Conservation (phyloP, 768 basidiomycete species). For the Russula foetens region DNA sequence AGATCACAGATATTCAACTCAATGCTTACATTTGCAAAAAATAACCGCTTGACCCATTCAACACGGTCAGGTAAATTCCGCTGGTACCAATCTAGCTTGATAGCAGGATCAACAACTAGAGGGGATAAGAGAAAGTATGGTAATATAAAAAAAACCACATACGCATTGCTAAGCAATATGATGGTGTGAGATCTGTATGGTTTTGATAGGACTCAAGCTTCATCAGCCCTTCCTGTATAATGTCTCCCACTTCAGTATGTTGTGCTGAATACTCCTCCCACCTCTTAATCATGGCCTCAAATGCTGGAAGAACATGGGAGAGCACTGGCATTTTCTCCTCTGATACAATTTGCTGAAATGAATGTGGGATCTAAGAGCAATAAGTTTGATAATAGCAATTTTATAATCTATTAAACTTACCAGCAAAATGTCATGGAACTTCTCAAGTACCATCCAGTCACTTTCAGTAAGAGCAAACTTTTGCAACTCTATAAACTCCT, state of each 20-base stretch:
- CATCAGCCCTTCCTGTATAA: not conserved
- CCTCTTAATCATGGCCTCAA: not conserved
- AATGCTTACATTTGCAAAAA: not conserved
- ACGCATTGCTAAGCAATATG: not conserved
- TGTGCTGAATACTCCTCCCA: not conserved
- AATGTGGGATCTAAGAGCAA: not conserved
- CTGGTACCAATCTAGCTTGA: not conserved
- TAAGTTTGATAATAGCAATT: not conserved
- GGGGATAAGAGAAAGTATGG: not conserved
- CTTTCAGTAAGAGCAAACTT: not conserved
- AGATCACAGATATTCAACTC: not conserved
- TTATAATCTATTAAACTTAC: not conserved
- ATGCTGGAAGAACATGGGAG: not conserved
- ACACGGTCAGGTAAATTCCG: not conserved
- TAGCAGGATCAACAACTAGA: not conserved
- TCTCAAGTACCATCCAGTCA: not conserved
- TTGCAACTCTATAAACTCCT: not conserved
- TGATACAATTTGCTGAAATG: slow-evolving; percentile 1
- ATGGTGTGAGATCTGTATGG: not conserved
- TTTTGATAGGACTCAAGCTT: not conserved
- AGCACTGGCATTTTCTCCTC: not conserved
- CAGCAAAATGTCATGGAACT: not conserved
- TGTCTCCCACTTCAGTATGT: not conserved
- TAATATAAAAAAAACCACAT: not conserved
- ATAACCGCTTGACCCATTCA: not conserved